Evolutionary conservation across 1,139 yeast species (phyloP).

Genomic region (Yamadazyma dendronema): DNA sequence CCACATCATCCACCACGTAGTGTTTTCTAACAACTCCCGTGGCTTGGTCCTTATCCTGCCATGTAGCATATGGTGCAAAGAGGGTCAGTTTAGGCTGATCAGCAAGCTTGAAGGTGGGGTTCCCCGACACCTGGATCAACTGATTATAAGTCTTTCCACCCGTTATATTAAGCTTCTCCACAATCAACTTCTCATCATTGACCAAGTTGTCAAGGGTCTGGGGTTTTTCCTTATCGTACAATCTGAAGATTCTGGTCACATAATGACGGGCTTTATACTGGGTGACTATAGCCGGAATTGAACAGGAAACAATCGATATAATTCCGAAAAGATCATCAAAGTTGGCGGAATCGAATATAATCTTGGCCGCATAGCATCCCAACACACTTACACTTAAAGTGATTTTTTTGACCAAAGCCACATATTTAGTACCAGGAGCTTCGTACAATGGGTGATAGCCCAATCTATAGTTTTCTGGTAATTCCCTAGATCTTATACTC

Average conservation of each 20-base stretch:
- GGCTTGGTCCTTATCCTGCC: slow-evolving; percentile 44
- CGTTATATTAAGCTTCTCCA: slow-evolving; percentile 64
- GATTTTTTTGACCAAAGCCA: slow-evolving; percentile 53
- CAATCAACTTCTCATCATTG: slow-evolving; percentile 60
- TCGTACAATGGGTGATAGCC: slow-evolving; percentile 56
- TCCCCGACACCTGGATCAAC: slow-evolving; percentile 49
- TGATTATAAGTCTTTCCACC: slow-evolving; percentile 70
- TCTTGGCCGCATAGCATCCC: slow-evolving; percentile 55
- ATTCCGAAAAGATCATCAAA: slow-evolving; percentile 56
- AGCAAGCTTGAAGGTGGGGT: slow-evolving; percentile 39
- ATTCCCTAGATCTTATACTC: slow-evolving; percentile 23
- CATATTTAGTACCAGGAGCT: slow-evolving; percentile 56
- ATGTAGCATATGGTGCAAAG: slow-evolving; percentile 56
- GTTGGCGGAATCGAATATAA: slow-evolving; percentile 55
- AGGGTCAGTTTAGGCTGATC: slow-evolving; percentile 22
- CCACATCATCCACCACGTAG: slow-evolving; percentile 70
- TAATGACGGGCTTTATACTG: slow-evolving; percentile 64
- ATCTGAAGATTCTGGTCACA: slow-evolving; percentile 68
- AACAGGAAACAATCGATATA: slow-evolving; percentile 35
- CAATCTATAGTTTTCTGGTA: slow-evolving; percentile 45
- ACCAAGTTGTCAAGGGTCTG: slow-evolving; percentile 65
- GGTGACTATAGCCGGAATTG: slow-evolving; percentile 40
- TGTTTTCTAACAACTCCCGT: slow-evolving; percentile 37
- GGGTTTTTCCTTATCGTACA: slow-evolving; percentile 61
- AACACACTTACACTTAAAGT: slow-evolving; percentile 54